Conservation (phyloP, 2,329 filamentous ascomycete species). For the Fusarium bulbicola region DNA sequence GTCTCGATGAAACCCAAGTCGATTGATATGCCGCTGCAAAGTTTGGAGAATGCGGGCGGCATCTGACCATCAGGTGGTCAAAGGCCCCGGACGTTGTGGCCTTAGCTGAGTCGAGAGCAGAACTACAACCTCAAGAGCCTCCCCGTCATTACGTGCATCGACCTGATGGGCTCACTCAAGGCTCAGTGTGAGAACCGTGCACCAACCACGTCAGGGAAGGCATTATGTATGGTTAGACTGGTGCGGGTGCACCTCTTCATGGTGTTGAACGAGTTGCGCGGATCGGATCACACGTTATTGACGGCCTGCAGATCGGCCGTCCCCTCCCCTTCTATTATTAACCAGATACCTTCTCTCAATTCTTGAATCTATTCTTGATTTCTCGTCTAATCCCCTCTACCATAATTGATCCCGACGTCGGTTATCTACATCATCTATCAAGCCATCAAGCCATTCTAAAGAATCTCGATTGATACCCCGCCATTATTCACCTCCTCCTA, state of each 20-base stretch:
- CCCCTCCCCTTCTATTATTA: constrained; percentile 38
- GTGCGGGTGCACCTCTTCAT: constrained; percentile 40
- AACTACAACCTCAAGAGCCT: constrained; percentile 30
- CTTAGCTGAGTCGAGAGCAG: constrained; percentile 34
- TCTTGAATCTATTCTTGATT: constrained; percentile 20
- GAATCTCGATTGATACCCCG: constrained; percentile 15
- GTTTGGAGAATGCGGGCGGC: constrained; percentile 31
- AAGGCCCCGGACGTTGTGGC: constrained; percentile 34
- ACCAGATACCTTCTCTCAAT: constrained; percentile 22
- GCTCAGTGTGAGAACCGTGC: constrained; percentile 42
- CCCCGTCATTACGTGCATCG: constrained; percentile 41
- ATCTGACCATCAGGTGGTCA: constrained; percentile 40
- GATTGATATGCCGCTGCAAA: constrained; percentile 19
- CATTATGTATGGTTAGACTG: constrained; percentile 42
- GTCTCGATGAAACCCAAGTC: constrained; percentile 28
- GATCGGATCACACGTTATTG: constrained; percentile 44
- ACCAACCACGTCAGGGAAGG: constrained; percentile 44
- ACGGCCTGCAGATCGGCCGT: constrained; percentile 35
- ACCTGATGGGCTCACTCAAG: constrained; percentile 42
- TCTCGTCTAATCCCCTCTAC: constrained; percentile 8
- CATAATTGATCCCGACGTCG: constrained; percentile 8
- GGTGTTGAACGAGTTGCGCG: constrained; percentile 43
- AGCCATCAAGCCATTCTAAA: constrained; percentile 2
- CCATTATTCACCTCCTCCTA: not conserved
- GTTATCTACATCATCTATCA: constrained; percentile 10